These are phyloP conservation scores for Pulveroboletus ravenelii DNA, from an alignment of 768 basidiomycete species.

Conservation along the genomic window DNA sequence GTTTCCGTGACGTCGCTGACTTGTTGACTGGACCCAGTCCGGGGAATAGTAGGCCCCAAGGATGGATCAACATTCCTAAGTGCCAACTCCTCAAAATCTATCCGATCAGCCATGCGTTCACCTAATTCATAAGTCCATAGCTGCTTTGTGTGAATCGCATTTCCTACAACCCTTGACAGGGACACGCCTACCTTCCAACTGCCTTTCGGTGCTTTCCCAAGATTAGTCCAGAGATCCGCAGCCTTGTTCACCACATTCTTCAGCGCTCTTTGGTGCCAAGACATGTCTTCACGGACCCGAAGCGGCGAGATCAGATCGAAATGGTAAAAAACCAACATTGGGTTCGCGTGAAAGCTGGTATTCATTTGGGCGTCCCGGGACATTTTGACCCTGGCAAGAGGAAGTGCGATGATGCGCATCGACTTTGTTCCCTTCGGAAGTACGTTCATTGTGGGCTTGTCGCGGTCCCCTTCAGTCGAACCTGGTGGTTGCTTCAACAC, in stretches of 20 bases:
- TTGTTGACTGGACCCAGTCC: slow-evolving; percentile 19
- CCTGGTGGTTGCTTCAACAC: not conserved
- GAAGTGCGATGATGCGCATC: slow-evolving; percentile 48
- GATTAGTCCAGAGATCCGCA: slow-evolving; percentile 53
- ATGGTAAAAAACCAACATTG: slow-evolving; percentile 41
- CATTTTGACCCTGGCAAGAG: slow-evolving; percentile 29
- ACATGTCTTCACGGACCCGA: slow-evolving; percentile 33
- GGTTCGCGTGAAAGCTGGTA: slow-evolving; percentile 9
- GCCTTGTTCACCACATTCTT: slow-evolving; percentile 52
- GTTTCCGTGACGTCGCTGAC: slow-evolving; percentile 10
- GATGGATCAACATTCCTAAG: slow-evolving; percentile 71
- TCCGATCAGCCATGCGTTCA: slow-evolving; percentile 61
- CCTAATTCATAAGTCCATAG: slow-evolving; percentile 57
- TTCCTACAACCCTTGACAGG: slow-evolving; percentile 3
- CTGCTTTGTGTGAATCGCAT: slow-evolving; percentile 33
- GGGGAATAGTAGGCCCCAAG: slow-evolving; percentile 48
- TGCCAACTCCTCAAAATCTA: slow-evolving; percentile 79
- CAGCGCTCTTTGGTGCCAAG: slow-evolving; percentile 24
- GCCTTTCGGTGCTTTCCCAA: slow-evolving; percentile 60
- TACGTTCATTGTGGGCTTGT: slow-evolving; percentile 10
- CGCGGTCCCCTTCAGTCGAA: not conserved
- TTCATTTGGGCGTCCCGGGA: slow-evolving; percentile 7
- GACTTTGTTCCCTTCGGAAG: slow-evolving; percentile 19
- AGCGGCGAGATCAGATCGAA: slow-evolving; percentile 27
- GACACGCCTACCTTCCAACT: slow-evolving; percentile 63